A percentile compares a stretch with the other conserved stretches of the same genome.
phyloP scores from a whole-genome alignment of 2,329 filamentous ascomycete genomes.

The Thelonectria rubi region DNA sequence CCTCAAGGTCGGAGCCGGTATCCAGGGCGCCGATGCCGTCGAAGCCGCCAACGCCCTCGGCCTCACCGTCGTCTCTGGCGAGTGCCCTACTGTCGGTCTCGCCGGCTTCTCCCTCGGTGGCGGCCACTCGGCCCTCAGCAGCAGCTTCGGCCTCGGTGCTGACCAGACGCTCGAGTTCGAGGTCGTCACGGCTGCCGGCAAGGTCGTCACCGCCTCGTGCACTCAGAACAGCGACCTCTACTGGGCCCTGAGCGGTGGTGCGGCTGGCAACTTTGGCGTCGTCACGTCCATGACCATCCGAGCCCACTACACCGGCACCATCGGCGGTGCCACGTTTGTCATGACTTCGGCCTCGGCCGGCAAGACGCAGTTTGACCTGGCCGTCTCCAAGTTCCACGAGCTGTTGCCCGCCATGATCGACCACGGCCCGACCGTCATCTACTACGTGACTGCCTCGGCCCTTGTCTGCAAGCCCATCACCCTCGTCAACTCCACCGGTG shows the following conservation, averaged over 20 bases:
- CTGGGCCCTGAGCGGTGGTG: slow-evolving; percentile 70
- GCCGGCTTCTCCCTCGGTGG: slow-evolving; percentile 70
- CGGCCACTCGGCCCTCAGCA: slow-evolving; percentile 59
- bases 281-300: slow-evolving; percentile 65
- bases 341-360: slow-evolving; percentile 19
- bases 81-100: slow-evolving; percentile 64
- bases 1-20: slow-evolving; percentile 63
- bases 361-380: slow-evolving; percentile 31
- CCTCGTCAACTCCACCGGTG: slow-evolving; percentile 53
- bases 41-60: slow-evolving; percentile 55
- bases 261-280: slow-evolving; percentile 66
- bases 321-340: slow-evolving; percentile 45
- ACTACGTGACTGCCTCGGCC: slow-evolving; percentile 38
- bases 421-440: slow-evolving; percentile 57
- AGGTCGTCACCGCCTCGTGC: slow-evolving; percentile 57
- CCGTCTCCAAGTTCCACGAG: slow-evolving; percentile 39
- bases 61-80: slow-evolving; percentile 62
- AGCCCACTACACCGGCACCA: slow-evolving; percentile 53
- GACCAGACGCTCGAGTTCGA: slow-evolving; percentile 67
- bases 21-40: slow-evolving; percentile 59
- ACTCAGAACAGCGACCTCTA: slow-evolving; percentile 64
- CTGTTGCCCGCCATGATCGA: slow-evolving; percentile 53
- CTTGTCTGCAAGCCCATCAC: slow-evolving; percentile 57
- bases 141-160: slow-evolving; percentile 65
- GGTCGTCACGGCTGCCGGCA: slow-evolving; percentile 62